Evolutionary conservation across 2,329 filamentous ascomycete genomes (phyloP), one percentile per base, ranked within the genome.

Genomic region (Beauveria sp.): DNA sequence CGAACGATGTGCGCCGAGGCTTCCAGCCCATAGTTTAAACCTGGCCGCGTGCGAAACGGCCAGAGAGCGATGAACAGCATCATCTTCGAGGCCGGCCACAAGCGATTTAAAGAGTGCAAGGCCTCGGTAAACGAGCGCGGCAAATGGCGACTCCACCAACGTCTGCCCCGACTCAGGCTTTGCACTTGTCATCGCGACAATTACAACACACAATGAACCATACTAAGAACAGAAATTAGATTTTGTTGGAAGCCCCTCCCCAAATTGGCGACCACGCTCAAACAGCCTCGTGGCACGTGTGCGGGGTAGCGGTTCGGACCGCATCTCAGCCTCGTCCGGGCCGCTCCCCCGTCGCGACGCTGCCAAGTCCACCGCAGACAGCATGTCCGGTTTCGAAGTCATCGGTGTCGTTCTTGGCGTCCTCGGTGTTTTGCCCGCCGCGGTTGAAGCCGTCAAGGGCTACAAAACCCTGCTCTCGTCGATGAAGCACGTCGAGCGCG

Each of bases 21-120:
- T 67, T 22, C 62, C 58, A 18, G 63, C 61, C 66, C 66, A 68
- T 9, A 67, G 51, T 40, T 65, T 66, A 51, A 66, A 66, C 12
- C 64, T 62, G 18, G 65, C 42, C 10, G 43, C 14, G 24, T 50
- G 45, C 4, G 55, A 58, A 5, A 34, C 14, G 30, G n/a, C 45
- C 10, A 24, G 3, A 26, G 45, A 47, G 8, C 10, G 22, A 24
- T 24, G 22, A 24, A 24, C 22, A 24, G 22, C 22, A 24, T 24
- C 22, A 24, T 24, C 22, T 24, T 24, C 22, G 22, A 24, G 22
- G 22, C 22, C 3, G 3, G 22, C 45, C 20, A 47, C 45, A 6
- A 47, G 45, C 22, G 45, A 47, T 7, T 47, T 26, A 22, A 47
- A 47, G 22, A 47, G 45, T n/a, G 45, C 20, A n/a, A 47, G 22